Percentiles rank a stretch among this genome's conserved stretches.
Evolutionary conservation across 345 rosid species (phyloP).

Genomic region (Linum lewisii): DNA sequence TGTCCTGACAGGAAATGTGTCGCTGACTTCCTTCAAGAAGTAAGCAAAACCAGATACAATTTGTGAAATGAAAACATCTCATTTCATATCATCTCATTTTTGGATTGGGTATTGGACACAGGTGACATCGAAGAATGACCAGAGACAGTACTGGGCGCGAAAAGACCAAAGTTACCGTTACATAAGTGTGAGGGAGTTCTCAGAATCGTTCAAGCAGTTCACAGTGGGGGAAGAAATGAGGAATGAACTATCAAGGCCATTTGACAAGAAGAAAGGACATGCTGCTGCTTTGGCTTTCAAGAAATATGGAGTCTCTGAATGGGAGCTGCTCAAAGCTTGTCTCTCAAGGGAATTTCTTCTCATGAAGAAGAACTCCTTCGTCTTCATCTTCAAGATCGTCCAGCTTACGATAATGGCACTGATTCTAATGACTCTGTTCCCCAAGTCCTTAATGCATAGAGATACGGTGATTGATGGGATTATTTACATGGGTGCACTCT

Average conservation of each 20-base stretch:
- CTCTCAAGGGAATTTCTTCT: not conserved
- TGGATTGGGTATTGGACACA: too few relatives aligned
- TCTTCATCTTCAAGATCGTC: not conserved
- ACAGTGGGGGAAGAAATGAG: not conserved
- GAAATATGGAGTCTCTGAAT: not conserved
- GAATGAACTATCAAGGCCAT: not conserved
- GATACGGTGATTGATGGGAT: not conserved
- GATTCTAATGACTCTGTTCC: not conserved
- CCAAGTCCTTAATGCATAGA: not conserved
- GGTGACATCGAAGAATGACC: constrained; percentile 4
- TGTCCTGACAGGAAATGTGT: constrained; percentile 1
- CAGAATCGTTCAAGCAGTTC: not conserved
- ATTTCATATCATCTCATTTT: too few relatives aligned
- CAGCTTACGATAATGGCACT: constrained; percentile 2
- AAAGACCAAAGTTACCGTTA: not conserved
- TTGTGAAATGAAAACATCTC: too few relatives aligned
- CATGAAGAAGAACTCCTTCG: constrained; percentile 6
- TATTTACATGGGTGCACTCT: constrained; percentile 1
- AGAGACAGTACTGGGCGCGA: not conserved
- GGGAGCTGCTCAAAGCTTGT: constrained; percentile 2
- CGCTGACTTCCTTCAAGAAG: not conserved
- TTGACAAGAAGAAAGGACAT: not conserved
- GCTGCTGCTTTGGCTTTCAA: not conserved
- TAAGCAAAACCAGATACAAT: not conserved
- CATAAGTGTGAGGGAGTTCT: not conserved